phyloP scores from a whole-genome alignment of 345 rosid species.

The thale cress (Arabidopsis thaliana) region DNA sequence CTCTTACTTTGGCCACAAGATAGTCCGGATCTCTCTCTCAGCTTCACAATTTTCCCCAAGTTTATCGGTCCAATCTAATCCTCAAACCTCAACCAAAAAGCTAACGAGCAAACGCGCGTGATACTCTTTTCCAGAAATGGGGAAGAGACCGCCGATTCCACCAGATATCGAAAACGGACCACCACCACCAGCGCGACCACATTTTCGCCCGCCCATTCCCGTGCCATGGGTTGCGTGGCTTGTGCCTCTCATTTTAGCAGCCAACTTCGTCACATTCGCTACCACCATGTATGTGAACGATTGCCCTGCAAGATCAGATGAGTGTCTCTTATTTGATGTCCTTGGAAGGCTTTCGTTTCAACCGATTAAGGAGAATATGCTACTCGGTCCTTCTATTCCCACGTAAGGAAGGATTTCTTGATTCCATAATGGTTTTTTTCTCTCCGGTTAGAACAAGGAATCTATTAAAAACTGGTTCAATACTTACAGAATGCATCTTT shows the following conservation, averaged over 20 bases:
- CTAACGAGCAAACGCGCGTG: conserved; percentile 9
- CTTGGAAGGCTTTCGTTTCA: conserved; percentile 69
- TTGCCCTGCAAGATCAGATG: conserved; percentile 59
- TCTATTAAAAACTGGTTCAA: neutral
- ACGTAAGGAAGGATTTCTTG: conserved; percentile 54
- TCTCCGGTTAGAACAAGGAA: neutral
- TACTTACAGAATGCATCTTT: conserved; percentile 3
- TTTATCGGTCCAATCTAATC: conserved; percentile 5
- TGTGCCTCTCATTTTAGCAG: conserved; percentile 60
- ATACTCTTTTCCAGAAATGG: conserved; percentile 46
- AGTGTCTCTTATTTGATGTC: conserved; percentile 49
- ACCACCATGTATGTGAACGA: conserved; percentile 70
- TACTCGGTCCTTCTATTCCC: conserved; percentile 67
- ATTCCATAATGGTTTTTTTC: neutral
- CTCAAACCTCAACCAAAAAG: conserved; percentile 37
- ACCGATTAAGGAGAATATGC: conserved; percentile 52
- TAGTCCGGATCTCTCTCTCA: conserved; percentile 44
- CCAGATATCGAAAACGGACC: conserved; percentile 42
- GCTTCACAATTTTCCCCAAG: conserved; percentile 36
- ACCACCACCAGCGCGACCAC: conserved; percentile 50
- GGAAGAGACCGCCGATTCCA: conserved; percentile 48
- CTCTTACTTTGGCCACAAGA: conserved; percentile 40
- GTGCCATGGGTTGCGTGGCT: conserved; percentile 76
- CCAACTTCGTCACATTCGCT: conserved; percentile 52
- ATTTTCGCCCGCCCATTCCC: conserved; percentile 49